phyloP scores from a whole-genome alignment of 2,329 filamentous ascomycete genomes.

The Cryphonectria parasitica region DNA sequence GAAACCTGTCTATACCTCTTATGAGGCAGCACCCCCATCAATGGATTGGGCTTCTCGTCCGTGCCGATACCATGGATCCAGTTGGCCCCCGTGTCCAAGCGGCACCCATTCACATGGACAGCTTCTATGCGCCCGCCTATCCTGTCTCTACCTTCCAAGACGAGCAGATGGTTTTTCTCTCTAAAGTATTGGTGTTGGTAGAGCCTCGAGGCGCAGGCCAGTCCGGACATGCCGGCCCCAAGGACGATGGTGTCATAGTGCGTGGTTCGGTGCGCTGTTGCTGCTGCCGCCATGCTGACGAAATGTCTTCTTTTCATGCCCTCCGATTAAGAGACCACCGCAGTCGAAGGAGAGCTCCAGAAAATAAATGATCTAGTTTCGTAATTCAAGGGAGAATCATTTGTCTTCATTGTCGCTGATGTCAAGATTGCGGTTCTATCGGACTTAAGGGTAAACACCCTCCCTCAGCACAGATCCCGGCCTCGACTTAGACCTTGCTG shows the following conservation, averaged over 20 bases:
- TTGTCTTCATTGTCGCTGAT: background rate
- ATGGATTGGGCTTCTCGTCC: constrained; percentile 16
- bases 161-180: constrained; percentile 5
- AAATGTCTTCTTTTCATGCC: background rate
- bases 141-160: constrained; percentile 14
- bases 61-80: constrained; percentile 23
- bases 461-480: background rate
- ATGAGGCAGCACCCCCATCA: constrained; percentile 14
- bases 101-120: constrained; percentile 18
- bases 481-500: background rate
- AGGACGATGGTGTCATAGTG: constrained; percentile 21
- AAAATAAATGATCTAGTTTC: background rate
- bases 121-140: constrained; percentile 21
- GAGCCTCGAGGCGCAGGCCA: constrained; percentile 19
- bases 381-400: background rate
- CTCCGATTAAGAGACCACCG: background rate
- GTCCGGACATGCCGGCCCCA: constrained; percentile 20
- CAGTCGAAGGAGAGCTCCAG: background rate
- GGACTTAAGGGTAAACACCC: constrained; percentile 6
- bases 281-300: constrained; percentile 12
- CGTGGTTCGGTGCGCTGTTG: background rate
- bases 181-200: constrained; percentile 15
- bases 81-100: constrained; percentile 23
- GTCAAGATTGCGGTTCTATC: constrained; percentile 11
- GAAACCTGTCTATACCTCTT: constrained; percentile 15